A percentile compares a stretch with the other conserved stretches of the same genome.
Evolutionary conservation across 1,284 basidiomycete species (phyloP).

Genomic region (Rhizopogon parksii): DNA sequence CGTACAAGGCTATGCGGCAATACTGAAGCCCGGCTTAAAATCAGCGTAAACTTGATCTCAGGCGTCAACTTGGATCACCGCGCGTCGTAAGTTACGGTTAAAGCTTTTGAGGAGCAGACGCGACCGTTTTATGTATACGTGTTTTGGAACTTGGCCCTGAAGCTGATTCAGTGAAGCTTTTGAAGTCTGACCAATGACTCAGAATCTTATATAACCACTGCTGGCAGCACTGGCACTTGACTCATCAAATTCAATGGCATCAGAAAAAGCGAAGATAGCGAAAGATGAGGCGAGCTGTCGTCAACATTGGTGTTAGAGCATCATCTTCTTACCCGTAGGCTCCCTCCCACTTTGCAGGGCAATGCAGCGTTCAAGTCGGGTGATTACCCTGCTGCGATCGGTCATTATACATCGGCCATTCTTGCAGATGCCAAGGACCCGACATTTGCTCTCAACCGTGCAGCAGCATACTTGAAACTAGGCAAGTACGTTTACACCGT

Average conservation of each 20-base stretch:
- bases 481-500: slow-evolving; percentile 58
- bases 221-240: neutral
- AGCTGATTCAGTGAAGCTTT: too few species aligned
- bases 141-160: too few species aligned
- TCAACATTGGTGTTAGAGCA: neutral
- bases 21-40: too few species aligned
- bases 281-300: slow-evolving; percentile 24
- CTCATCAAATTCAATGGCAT: slow-evolving; percentile 22
- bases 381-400: slow-evolving; percentile 46
- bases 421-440: slow-evolving; percentile 55
- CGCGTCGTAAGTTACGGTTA: too few species aligned
- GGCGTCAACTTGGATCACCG: too few species aligned
- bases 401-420: slow-evolving; percentile 70
- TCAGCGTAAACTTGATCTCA: too few species aligned
- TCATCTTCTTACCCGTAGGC: neutral
- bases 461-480: slow-evolving; percentile 78
- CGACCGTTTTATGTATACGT: too few species aligned
- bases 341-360: slow-evolving; percentile 34
- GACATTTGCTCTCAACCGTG: slow-evolving; percentile 71
- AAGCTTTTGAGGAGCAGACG: too few species aligned
- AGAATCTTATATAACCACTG: neutral
- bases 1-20: too few species aligned
- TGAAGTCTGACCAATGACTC: neutral
- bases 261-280: slow-evolving; percentile 27
- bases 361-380: slow-evolving; percentile 52